Evolutionary conservation across 2,329 filamentous ascomycete genomes (phyloP), one percentile per base, ranked within the genome.

Genomic region (Ascochyta pisi): DNA sequence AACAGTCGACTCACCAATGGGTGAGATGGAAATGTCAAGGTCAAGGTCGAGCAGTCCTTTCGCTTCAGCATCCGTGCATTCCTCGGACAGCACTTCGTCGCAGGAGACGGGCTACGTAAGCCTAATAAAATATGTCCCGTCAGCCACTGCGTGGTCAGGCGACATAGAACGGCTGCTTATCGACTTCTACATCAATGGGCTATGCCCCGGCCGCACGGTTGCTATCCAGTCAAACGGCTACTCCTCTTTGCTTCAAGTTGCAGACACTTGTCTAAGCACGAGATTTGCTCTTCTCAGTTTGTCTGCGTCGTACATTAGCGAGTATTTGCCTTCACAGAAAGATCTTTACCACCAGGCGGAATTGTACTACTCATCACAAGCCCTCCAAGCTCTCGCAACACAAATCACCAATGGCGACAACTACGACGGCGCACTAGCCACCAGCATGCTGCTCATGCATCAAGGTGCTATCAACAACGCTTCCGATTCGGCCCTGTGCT

Each of bases 391-490:
- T 6, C 45, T 73, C 4, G 60, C 68, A 16, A 53, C 58, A 19
- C 71, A 73, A 26, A 72, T 73, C 35, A 64, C 58, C 29, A 65
- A 60, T 10, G 63, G 67, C n/a, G 60, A 67, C 5, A 51, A 67
- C 33, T 71, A 66, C 35, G 64, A 69, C n/a, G 70, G 68, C 19
- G 68, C 68, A 9, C 62, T 73, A 16, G 63, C 67, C 3, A 73
- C 71, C 4, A 70, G 70, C 46, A 73, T 73, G 71, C 57, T 73
- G 26, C 58, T 73, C 3, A 69, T 73, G 67, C 71, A 73, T 29
- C 68, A 72, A 23, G 64, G 66, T 35, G 63, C 62, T 12, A 54
- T 73, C 35, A 70, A 70, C 50, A 62, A 61, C 29, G 29, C 47
- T 8, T 60, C 69, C 9, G 68, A 73, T 1, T 64, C 65, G 5